phyloP scores from a whole-genome alignment of 148 eudicot species.

The Hydrangea macrophylla region DNA sequence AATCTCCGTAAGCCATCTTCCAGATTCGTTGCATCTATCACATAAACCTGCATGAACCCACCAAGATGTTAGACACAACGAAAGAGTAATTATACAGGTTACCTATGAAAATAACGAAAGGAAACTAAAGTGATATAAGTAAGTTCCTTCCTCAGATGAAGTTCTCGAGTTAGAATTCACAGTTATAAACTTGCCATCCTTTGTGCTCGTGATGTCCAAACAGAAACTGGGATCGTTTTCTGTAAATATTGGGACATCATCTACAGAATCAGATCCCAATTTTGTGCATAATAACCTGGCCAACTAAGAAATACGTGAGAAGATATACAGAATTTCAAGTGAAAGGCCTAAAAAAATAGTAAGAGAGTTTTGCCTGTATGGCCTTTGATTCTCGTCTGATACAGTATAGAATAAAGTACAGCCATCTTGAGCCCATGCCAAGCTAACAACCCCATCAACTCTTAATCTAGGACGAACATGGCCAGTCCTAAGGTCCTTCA shows the following conservation, averaged over 20 bases:
- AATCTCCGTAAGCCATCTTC: conserved; percentile 53
- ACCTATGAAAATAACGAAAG: neutral
- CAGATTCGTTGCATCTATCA: conserved; percentile 57
- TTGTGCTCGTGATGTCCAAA: conserved; percentile 87
- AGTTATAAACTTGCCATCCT: conserved; percentile 91
- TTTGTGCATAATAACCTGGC: conserved; percentile 65
- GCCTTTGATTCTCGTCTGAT: conserved; percentile 81
- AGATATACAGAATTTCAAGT: conserved; percentile 12
- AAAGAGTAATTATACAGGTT: too few relatives aligned
- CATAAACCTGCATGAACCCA: conserved; percentile 62
- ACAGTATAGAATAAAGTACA: conserved; percentile 67
- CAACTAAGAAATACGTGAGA: conserved; percentile 21
- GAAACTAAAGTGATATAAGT: conserved; percentile 24
- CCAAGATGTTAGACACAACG: conserved; percentile 3
- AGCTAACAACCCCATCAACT: conserved; percentile 76
- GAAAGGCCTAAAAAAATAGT: conserved; percentile 15
- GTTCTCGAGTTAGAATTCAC: conserved; percentile 95
- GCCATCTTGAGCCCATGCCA: conserved; percentile 89
- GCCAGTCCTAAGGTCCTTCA: conserved; percentile 65
- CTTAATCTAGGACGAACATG: conserved; percentile 35
- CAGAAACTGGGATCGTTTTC: conserved; percentile 83
- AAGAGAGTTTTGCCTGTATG: conserved; percentile 58
- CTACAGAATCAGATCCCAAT: conserved; percentile 42
- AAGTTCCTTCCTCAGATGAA: conserved; percentile 81
- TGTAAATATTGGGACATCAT: conserved; percentile 47